Conservation (phyloP, 225 moss, liverwort and hornwort genomes). For the Physcomitrellopsis africana region DNA sequence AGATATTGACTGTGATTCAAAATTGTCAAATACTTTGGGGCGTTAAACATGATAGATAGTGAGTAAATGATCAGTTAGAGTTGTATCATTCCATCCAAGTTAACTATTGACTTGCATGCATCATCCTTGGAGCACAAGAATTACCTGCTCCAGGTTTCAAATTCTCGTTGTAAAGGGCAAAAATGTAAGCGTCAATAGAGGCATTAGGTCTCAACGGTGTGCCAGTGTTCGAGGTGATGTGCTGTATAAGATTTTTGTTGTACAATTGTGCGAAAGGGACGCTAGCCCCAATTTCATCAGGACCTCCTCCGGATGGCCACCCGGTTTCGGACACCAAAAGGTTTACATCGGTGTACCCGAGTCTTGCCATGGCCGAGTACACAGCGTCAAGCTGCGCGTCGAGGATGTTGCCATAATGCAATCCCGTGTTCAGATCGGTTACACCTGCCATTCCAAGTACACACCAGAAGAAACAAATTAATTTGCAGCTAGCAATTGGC, state of each 20-base stretch:
- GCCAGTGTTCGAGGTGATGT: conserved; percentile 32
- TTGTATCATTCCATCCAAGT: not conserved
- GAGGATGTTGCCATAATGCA: conserved; percentile 50
- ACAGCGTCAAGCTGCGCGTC: conserved; percentile 53
- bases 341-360: conserved; percentile 34
- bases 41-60: no score
- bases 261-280: conserved; percentile 47
- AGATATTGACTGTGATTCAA: no score
- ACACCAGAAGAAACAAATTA: not conserved
- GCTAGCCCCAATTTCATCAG: conserved; percentile 51
- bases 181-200: conserved; percentile 46
- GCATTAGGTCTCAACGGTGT: conserved; percentile 40
- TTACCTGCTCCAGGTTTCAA: conserved; percentile 38
- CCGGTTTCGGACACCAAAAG: conserved; percentile 55
- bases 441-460: conserved; percentile 3
- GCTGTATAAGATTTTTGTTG: conserved; percentile 46
- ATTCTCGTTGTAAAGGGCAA: conserved; percentile 57
- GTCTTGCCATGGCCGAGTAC: conserved; percentile 35
- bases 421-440: conserved; percentile 38
- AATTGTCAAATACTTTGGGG: no score
- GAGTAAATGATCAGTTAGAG: not conserved
- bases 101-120: not conserved
- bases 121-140: not conserved
- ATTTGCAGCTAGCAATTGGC: not conserved
- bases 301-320: conserved; percentile 57